A percentile compares a stretch with the other conserved stretches of the same genome.
phyloP scores from a whole-genome alignment of 331 rosid species.

The Rosa hybrid region DNA sequence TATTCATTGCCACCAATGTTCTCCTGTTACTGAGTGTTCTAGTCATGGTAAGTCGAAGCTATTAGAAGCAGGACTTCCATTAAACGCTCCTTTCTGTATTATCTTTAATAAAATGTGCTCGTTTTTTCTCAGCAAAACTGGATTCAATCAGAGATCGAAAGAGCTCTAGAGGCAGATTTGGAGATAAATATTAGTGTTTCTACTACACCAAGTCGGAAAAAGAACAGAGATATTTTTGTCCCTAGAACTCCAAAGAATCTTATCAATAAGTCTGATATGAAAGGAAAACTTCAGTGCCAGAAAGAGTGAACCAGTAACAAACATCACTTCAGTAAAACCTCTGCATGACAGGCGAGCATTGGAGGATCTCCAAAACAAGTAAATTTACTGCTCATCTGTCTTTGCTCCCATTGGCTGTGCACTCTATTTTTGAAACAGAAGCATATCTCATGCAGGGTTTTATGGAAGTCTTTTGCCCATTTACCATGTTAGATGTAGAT shows the following conservation, averaged over 20 bases:
- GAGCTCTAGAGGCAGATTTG: slow-evolving; percentile 1
- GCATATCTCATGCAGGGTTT: slow-evolving; percentile 36
- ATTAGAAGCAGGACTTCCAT: background rate
- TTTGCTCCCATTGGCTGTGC: background rate
- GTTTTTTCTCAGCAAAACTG: background rate
- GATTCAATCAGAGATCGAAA: slow-evolving; percentile 9
- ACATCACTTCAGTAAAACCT: slow-evolving; percentile 24
- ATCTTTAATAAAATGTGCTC: background rate
- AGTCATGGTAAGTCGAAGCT: background rate
- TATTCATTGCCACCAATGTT: too few species aligned
- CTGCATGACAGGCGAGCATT: slow-evolving; percentile 42
- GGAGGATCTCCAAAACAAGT: slow-evolving; percentile 43
- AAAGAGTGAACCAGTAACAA: slow-evolving; percentile 29
- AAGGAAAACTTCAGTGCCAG: slow-evolving; percentile 37
- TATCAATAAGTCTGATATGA: slow-evolving; percentile 27
- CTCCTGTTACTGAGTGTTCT: too few species aligned
- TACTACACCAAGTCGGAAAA: background rate
- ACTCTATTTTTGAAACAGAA: background rate
- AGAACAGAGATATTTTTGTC: background rate
- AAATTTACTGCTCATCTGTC: background rate
- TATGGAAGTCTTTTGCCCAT: background rate
- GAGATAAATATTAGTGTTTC: background rate
- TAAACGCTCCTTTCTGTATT: background rate
- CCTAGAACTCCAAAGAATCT: slow-evolving; percentile 23
- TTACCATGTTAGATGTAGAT: background rate